These are phyloP conservation scores for Nephelium lappaceum DNA, from an alignment of 345 rosid genomes.

Conservation along the genomic window DNA sequence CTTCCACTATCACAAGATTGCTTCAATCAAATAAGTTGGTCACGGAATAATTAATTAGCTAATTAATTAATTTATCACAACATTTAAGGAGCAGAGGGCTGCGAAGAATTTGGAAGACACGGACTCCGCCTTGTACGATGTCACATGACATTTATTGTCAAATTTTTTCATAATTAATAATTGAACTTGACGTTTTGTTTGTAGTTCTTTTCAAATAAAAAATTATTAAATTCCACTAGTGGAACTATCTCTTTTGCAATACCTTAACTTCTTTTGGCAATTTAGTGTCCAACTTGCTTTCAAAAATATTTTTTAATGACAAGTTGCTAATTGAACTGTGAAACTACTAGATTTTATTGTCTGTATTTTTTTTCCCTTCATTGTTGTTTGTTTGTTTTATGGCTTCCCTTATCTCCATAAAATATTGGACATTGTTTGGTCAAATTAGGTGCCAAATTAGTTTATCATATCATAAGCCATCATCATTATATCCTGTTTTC, in stretches of 20 bases:
- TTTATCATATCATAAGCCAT: background rate
- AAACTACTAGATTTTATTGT: background rate
- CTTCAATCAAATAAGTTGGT: too few relatives aligned
- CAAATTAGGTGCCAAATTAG: background rate
- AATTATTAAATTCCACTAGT: background rate
- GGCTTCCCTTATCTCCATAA: background rate
- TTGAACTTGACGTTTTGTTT: background rate
- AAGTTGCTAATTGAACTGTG: background rate
- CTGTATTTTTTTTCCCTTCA: background rate
- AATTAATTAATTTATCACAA: too few relatives aligned
- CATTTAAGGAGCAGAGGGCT: conserved; percentile 5
- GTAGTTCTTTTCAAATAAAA: background rate
- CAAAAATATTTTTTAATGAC: background rate
- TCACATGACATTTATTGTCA: background rate
- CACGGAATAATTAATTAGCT: too few relatives aligned
- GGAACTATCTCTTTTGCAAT: background rate
- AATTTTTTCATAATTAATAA: background rate
- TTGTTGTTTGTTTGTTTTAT: background rate
- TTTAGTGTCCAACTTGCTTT: background rate
- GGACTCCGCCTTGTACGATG: background rate
- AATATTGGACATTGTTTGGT: background rate
- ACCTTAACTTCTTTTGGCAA: too few relatives aligned
- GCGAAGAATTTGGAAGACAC: conserved; percentile 14
- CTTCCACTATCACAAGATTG: background rate
- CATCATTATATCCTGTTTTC: background rate